Conservation (phyloP, 306 rosid species). For the Canavalia gladiata region DNA sequence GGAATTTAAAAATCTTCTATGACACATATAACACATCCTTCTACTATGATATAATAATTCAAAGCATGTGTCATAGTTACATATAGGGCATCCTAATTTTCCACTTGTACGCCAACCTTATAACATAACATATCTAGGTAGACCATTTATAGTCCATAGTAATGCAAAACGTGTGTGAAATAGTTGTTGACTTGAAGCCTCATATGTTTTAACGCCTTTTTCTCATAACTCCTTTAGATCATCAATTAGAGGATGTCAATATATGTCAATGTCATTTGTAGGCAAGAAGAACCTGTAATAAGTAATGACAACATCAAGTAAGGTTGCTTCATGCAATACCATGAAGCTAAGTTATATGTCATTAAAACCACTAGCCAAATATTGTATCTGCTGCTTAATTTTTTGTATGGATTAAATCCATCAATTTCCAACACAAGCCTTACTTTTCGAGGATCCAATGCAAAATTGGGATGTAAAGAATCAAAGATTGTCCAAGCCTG, state of each 20-base stretch:
- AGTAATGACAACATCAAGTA: no score
- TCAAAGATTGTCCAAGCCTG: slow-evolving; percentile 3
- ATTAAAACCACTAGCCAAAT: background rate
- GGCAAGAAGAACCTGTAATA: no score
- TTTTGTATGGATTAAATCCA: background rate
- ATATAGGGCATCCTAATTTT: no score
- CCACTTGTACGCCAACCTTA: no score
- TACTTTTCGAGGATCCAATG: no score
- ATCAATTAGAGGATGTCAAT: background rate
- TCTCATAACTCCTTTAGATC: no score
- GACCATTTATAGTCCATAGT: background rate
- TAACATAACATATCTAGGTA: background rate
- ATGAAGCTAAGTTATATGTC: background rate
- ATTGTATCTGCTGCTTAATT: background rate
- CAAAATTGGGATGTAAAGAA: background rate
- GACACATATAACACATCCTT: background rate
- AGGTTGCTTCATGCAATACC: no score
- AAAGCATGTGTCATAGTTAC: background rate
- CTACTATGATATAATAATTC: background rate
- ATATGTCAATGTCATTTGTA: background rate
- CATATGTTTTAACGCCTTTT: background rate
- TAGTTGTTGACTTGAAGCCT: background rate
- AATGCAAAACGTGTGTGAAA: background rate
- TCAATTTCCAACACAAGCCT: background rate
- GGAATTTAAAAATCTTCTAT: background rate